Conservation (phyloP, 2,329 filamentous ascomycete genomes). For the Cercospora sesami region DNA sequence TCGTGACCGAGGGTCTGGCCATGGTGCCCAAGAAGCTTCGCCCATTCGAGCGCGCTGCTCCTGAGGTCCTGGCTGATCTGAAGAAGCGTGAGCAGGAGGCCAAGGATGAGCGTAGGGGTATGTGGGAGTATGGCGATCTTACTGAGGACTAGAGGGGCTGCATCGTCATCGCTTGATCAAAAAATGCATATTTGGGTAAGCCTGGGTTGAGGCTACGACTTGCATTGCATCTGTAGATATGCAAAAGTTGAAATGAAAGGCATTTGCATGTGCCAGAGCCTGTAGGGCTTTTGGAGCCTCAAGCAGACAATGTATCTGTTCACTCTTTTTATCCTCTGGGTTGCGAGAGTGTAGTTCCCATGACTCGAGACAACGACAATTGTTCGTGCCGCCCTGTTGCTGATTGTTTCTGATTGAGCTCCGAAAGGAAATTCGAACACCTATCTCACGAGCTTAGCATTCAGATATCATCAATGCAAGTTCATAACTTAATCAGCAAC, state of each 20-base stretch:
- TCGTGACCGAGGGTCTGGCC: conserved; percentile 78
- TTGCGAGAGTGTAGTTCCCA: background rate
- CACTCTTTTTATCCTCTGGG: background rate
- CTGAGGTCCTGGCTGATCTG: conserved; percentile 69
- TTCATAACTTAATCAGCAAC: too few relatives aligned
- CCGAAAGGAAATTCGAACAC: background rate
- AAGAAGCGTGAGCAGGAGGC: conserved; percentile 73
- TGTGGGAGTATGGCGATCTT: conserved; percentile 98
- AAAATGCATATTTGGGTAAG: background rate
- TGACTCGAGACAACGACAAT: too few relatives aligned
- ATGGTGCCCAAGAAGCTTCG: conserved; percentile 92
- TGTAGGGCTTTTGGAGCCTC: background rate
- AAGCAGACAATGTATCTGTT: background rate
- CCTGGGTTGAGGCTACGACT: background rate
- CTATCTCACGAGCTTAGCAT: background rate
- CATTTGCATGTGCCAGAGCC: background rate
- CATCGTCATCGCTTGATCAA: background rate
- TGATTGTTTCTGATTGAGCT: background rate
- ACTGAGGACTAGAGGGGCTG: conserved; percentile 65
- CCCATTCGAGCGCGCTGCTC: conserved; percentile 80
- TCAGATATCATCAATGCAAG: background rate
- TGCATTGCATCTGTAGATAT: conserved; percentile 4
- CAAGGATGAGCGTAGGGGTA: conserved; percentile 76
- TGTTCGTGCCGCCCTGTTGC: too few relatives aligned
- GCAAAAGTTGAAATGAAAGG: background rate